Conservation (phyloP, 139 green algal genomes). For the Marvania coccoides region DNA sequence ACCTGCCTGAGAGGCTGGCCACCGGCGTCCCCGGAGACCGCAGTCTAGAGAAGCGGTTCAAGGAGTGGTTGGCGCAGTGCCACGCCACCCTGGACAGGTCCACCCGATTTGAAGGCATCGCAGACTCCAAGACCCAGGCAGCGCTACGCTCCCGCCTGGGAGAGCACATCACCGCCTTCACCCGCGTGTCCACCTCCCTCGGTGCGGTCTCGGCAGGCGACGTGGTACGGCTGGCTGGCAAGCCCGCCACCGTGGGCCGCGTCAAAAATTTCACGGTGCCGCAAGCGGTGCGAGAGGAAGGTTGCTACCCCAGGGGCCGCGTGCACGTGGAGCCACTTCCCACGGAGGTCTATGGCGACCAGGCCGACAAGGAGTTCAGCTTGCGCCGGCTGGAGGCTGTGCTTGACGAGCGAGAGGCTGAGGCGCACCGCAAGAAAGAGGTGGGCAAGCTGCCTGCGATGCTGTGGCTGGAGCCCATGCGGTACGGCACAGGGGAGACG, state of each 20-base stretch:
- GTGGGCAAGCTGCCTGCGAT: constrained; percentile 44
- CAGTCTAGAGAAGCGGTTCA: constrained; percentile 46
- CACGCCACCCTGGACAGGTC: constrained; percentile 61
- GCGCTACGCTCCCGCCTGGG: constrained; percentile 13
- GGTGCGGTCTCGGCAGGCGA: constrained; percentile 35
- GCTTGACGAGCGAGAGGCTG: constrained; percentile 27
- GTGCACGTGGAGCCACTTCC: constrained; percentile 52
- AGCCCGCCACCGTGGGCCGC: constrained; percentile 40
- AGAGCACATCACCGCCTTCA: constrained; percentile 55
- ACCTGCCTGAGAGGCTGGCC: constrained; percentile 53
- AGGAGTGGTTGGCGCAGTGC: constrained; percentile 60
- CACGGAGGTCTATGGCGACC: constrained; percentile 39
- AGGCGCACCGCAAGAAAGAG: constrained; percentile 37
- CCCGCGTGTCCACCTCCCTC: constrained; percentile 35
- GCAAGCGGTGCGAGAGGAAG: constrained; percentile 31
- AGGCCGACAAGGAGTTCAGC: constrained; percentile 21
- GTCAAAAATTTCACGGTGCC: constrained; percentile 50
- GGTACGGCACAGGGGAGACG: constrained; percentile 22
- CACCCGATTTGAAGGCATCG: constrained; percentile 41
- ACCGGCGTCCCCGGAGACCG: constrained; percentile 39
- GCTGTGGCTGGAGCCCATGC: constrained; percentile 49
- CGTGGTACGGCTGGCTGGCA: constrained; percentile 47
- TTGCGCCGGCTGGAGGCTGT: constrained; percentile 47
- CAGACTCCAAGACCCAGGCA: constrained; percentile 32
- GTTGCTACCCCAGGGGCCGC: constrained; percentile 36